Conservation (phyloP, 2,329 filamentous ascomycete species). For the Trichoderma koningii region DNA sequence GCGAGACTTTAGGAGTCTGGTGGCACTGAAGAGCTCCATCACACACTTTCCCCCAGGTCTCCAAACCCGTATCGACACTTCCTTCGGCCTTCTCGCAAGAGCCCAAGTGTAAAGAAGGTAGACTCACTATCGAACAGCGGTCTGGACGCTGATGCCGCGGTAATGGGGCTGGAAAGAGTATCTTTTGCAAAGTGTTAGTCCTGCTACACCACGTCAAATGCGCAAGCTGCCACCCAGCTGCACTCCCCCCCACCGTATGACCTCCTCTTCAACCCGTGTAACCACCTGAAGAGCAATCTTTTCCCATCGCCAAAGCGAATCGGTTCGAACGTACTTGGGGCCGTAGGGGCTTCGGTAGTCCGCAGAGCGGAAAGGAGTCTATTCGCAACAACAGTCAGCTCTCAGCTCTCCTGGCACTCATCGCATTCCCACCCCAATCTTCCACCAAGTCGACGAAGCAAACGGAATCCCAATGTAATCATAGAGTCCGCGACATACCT, state of each 20-base stretch:
- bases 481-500: conserved; percentile 38
- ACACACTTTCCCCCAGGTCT: background rate
- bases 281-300: background rate
- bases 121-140: conserved; percentile 56
- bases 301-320: background rate
- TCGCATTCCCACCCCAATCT: background rate
- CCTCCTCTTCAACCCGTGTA: background rate
- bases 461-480: rapidly evolving
- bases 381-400: conserved; percentile 38
- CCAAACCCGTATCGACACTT: background rate
- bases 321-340: conserved; percentile 57
- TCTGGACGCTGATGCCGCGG: conserved; percentile 48
- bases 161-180: conserved; percentile 62
- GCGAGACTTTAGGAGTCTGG: background rate
- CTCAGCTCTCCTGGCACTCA: background rate
- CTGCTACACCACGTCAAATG: background rate
- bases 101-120: background rate
- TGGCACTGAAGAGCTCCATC: background rate
- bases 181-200: conserved; percentile 47
- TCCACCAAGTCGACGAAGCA: background rate
- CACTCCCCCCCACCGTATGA: conserved; percentile 12
- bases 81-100: background rate
- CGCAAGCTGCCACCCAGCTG: background rate
- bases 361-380: conserved; percentile 52
- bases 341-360: conserved; percentile 65